A percentile compares a stretch with the other conserved stretches of the same genome.
Conservation (phyloP, 129 eudicot genomes). For the Kitagawia praeruptora region DNA sequence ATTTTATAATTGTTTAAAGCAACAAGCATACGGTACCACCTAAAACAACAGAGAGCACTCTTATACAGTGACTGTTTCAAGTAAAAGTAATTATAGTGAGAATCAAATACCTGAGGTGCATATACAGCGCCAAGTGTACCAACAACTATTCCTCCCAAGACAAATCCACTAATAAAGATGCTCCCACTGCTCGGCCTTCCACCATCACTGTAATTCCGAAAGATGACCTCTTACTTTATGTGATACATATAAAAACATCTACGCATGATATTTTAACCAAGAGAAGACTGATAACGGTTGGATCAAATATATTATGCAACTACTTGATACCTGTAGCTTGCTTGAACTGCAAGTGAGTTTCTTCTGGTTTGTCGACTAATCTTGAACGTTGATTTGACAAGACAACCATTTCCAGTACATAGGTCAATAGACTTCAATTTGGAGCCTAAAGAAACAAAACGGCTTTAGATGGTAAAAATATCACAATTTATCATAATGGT, state of each 20-base stretch:
- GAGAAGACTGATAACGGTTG: neutral
- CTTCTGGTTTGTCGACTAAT: conserved; percentile 13
- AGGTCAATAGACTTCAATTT: conserved; percentile 20
- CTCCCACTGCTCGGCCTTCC: conserved; percentile 44
- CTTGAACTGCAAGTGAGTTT: conserved; percentile 37
- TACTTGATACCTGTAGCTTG: conserved; percentile 47
- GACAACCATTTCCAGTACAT: neutral
- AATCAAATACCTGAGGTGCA: conserved; percentile 77
- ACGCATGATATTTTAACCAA: neutral
- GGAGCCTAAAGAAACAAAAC: conserved; percentile 8
- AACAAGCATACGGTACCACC: neutral
- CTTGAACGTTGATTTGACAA: conserved; percentile 19
- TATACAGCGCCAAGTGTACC: conserved; percentile 82
- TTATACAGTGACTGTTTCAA: neutral
- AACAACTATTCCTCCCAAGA: conserved; percentile 73
- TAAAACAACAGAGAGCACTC: conserved; percentile 1
- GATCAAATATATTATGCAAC: neutral
- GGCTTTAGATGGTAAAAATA: neutral
- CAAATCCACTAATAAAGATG: conserved; percentile 65
- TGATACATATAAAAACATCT: conserved; percentile 2
- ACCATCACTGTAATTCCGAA: conserved; percentile 37
- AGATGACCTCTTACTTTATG: conserved; percentile 3
- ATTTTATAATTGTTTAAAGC: neutral
- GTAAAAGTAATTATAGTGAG: neutral
- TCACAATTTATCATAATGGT: neutral